Base-by-base conservation (phyloP, 768 basidiomycete species). In the Lepiota venenata region DNA sequence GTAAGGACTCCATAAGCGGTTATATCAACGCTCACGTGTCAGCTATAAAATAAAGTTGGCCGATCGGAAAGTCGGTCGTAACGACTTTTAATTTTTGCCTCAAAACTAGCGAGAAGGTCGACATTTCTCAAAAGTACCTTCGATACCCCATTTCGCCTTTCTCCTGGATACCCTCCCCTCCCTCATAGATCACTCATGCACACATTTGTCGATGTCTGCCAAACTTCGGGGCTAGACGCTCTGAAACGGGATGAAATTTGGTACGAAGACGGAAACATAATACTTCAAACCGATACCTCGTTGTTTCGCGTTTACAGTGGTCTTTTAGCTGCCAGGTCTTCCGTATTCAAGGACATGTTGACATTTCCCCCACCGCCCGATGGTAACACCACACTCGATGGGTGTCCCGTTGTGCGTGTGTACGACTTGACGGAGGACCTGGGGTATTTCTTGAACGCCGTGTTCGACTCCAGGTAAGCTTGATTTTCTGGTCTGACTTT, bases 221-320 rank as follows among this genome's bases (percentile, higher is more conserved):
- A 47, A 14, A n/a, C 10, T 22, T 5, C 25, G 29, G 25, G 37
- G 9, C 44, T 52, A 18, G 27, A 60, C 27, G 47, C 57, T 1
- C 56, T 52, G 20, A 56, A 44, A 15, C 61, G 56, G 12, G 61
- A 59, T 21, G 57, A 59, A 10, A 58, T 71, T 22, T 74, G 69
- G 70, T 74, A 67, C 47, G 64, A 68, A 15, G 87, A 60, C 67
- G 72, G 73, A 4, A 73, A 71, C 49, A 62, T 76, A 47, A 69
- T 74, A 18, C 64, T 76, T 12, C 64, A 71, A 51, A 71, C 68
- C 8, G 67, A 68, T 49, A 59, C 64, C 40, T 65, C 62, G 12
- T 63, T 66, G 7, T 76, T 74, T 60, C 64, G 66, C 18, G 58
- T 76, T 37, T 69, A 69, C 47, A 61, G 66, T n/a, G 71, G 71